These are phyloP conservation scores for Aristolochia contorta DNA, from an alignment of 164 flowering plant species.

Conservation along the genomic window DNA sequence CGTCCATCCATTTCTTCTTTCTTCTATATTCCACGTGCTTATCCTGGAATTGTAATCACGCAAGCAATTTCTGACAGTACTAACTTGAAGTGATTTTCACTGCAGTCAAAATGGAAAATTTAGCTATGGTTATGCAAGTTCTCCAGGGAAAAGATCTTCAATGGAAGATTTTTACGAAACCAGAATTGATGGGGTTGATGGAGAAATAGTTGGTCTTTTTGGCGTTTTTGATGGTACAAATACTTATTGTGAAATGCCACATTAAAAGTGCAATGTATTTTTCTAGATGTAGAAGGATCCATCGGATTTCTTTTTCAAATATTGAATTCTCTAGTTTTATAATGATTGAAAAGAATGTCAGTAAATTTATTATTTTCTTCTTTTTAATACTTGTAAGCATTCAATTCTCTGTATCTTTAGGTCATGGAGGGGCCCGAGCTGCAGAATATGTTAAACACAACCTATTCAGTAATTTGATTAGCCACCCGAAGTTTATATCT, in stretches of 20 bases:
- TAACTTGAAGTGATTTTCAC: neutral
- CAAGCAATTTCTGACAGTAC: neutral
- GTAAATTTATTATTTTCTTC: neutral
- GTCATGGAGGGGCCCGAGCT: constrained; percentile 98
- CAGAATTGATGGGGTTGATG: constrained; percentile 85
- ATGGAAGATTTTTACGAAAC: constrained; percentile 99
- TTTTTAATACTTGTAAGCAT: neutral
- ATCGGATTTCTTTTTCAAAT: neutral
- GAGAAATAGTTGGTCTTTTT: constrained; percentile 92
- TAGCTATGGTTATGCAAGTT: constrained; percentile 98
- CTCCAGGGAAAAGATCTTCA: constrained; percentile 87
- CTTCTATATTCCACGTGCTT: neutral
- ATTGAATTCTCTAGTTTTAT: neutral
- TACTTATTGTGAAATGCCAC: no score
- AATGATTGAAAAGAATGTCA: neutral
- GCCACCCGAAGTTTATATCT: constrained; percentile 86
- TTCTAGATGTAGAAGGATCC: neutral
- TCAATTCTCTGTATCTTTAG: constrained; percentile 23
- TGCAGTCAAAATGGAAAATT: constrained; percentile 88
- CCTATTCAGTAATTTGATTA: constrained; percentile 88
- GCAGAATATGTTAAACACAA: constrained; percentile 94
- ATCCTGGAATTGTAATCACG: neutral
- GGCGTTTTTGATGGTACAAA: constrained; percentile 92
- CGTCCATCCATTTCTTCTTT: no score
- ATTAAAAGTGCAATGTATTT: neutral